phyloP scores from a whole-genome alignment of 305 asterid species.

The Fraxinus angustifolia region DNA sequence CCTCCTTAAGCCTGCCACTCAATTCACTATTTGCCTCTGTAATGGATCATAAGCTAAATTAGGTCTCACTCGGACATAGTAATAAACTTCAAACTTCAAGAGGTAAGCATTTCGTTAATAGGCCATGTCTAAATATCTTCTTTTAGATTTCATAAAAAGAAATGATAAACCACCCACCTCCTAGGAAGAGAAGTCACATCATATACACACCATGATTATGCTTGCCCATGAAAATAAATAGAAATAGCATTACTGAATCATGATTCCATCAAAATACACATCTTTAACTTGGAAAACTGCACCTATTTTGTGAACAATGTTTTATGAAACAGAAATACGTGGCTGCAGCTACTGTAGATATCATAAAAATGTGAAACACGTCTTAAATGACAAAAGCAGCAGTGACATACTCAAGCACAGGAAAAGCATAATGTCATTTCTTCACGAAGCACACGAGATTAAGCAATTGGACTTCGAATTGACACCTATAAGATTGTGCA shows the following conservation, averaged over 20 bases:
- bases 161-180: not conserved
- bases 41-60: constrained; percentile 9
- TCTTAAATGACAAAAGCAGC: constrained; percentile 12
- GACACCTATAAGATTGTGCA: not conserved
- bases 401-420: not conserved
- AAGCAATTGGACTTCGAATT: constrained; percentile 2
- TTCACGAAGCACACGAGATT: not conserved
- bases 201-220: not conserved
- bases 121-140: not conserved
- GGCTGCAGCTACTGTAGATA: constrained; percentile 16
- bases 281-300: not conserved
- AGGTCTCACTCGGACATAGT: constrained; percentile 3
- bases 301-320: not conserved
- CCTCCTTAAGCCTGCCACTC: constrained; percentile 34
- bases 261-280: constrained; percentile 17
- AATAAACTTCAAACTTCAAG: not conserved
- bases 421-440: not conserved
- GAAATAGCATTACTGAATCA: not conserved
- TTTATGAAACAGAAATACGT: constrained; percentile 8
- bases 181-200: not conserved
- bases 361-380: not conserved
- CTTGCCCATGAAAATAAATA: not conserved
- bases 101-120: not conserved
- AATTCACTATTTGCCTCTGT: constrained; percentile 46
- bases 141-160: not conserved